Evolutionary conservation across 2,329 filamentous ascomycete genomes (phyloP).

Genomic region (Madurella mycetomatis): DNA sequence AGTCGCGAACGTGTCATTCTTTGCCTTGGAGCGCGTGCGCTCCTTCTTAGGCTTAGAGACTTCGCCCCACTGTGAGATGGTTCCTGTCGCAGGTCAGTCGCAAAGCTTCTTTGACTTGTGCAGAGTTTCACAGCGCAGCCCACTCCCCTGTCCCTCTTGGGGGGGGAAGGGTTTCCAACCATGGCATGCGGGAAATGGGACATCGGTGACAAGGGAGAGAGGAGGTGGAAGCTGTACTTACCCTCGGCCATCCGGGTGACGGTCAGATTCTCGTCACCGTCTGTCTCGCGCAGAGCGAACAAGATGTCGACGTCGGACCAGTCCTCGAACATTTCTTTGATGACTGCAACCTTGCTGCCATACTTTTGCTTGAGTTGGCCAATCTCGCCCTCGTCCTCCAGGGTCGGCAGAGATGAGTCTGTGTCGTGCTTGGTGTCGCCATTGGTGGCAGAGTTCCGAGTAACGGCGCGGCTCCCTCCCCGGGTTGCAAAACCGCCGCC

Average conservation of each 20-base stretch:
- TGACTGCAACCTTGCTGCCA: conserved; percentile 68
- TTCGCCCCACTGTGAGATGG: conserved; percentile 78
- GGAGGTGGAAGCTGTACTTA: conserved; percentile 35
- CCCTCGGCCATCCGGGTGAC: conserved; percentile 78
- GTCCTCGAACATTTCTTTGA: conserved; percentile 90
- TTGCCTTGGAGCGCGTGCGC: conserved; percentile 65
- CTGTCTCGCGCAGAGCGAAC: conserved; percentile 84
- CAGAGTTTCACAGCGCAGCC: not conserved
- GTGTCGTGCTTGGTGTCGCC: conserved; percentile 62
- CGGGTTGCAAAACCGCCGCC: conserved; percentile 64
- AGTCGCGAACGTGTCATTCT: conserved; percentile 52
- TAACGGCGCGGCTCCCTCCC: conserved; percentile 62
- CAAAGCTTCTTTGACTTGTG: not conserved
- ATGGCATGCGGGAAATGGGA: conserved; percentile 4
- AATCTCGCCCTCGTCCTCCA: conserved; percentile 82
- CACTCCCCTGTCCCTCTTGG: not conserved
- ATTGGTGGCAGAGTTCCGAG: conserved; percentile 61
- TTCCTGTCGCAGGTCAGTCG: conserved; percentile 47
- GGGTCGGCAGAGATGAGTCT: conserved; percentile 54
- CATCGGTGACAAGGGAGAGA: conserved; percentile 3
- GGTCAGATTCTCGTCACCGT: conserved; percentile 70
- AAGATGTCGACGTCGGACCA: conserved; percentile 96
- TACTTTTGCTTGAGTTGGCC: conserved; percentile 90
- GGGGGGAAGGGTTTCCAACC: not conserved
- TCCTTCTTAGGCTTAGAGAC: conserved; percentile 78